phyloP scores from a whole-genome alignment of 495 filamentous ascomycete genomes.

The Tuber aestivum region DNA sequence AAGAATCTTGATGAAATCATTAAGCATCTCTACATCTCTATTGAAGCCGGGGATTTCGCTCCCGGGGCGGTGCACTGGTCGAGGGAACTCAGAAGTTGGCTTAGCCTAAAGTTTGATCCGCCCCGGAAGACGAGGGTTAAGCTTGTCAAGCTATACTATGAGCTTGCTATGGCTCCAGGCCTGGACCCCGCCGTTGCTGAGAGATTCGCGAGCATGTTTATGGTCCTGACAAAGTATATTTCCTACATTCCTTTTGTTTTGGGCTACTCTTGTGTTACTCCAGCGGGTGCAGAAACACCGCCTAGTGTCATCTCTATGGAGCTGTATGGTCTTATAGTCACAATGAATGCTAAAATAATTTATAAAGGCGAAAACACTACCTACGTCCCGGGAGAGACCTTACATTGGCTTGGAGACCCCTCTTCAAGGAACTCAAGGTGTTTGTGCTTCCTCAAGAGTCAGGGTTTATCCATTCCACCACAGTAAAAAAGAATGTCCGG shows the following conservation, averaged over 20 bases:
- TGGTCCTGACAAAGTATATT: slow-evolving; percentile 79
- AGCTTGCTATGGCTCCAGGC: slow-evolving; percentile 84
- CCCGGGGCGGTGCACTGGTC: slow-evolving; percentile 96
- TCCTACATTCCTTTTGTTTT: slow-evolving; percentile 41
- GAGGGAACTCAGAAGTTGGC: slow-evolving; percentile 88
- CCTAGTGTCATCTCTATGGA: slow-evolving; percentile 35
- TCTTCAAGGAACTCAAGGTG: slow-evolving; percentile 84
- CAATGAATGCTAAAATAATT: slow-evolving; percentile 42
- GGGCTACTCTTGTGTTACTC: slow-evolving; percentile 19
- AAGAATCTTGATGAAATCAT: slow-evolving; percentile 74
- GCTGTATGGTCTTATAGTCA: slow-evolving; percentile 34
- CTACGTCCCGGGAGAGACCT: slow-evolving; percentile 82
- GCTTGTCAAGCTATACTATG: slow-evolving; percentile 87
- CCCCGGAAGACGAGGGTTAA: slow-evolving; percentile 72
- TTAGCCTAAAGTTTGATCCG: slow-evolving; percentile 93
- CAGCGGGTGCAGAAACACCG: slow-evolving; percentile 34
- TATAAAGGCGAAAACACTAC: slow-evolving; percentile 81
- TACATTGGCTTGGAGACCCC: slow-evolving; percentile 81
- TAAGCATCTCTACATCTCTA: slow-evolving; percentile 82
- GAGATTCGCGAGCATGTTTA: slow-evolving; percentile 93
- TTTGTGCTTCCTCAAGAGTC: slow-evolving; percentile 81
- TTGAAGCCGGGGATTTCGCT: slow-evolving; percentile 87
- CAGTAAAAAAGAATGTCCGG: slow-evolving; percentile 61
- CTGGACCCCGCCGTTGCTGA: slow-evolving; percentile 76
- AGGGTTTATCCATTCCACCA: slow-evolving; percentile 58